A percentile compares a stretch with the other conserved stretches of the same genome.
Evolutionary conservation across 176 grass and related monocot species (phyloP).

Genomic region (Bromus sterilis): DNA sequence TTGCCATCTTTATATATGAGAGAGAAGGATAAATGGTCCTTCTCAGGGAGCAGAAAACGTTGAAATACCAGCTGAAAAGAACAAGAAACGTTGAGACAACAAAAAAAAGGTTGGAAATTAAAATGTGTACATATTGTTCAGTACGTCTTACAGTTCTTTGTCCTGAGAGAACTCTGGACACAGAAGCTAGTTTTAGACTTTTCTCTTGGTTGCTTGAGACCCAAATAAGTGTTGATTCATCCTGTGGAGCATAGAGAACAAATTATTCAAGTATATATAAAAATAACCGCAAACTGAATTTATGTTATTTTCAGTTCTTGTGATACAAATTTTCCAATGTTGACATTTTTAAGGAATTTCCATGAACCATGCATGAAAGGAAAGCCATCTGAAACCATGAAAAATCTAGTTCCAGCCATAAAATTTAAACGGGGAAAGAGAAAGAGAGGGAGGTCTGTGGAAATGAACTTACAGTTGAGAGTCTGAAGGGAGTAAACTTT

Average conservation of each 20-base stretch:
- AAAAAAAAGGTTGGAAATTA: background rate
- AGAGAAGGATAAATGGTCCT: slow-evolving; percentile 92
- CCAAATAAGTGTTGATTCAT: slow-evolving; percentile 94
- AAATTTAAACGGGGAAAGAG: background rate
- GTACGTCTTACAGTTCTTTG: slow-evolving; percentile 80
- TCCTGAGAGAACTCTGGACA: slow-evolving; percentile 74
- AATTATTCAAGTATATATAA: background rate
- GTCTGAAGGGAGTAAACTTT: slow-evolving; percentile 83
- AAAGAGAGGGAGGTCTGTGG: background rate
- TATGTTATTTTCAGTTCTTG: background rate
- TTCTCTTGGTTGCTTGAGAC: slow-evolving; percentile 77
- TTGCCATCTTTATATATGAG: slow-evolving; percentile 84
- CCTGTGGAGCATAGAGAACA: slow-evolving; percentile 18
- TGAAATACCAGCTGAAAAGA: slow-evolving; percentile 73
- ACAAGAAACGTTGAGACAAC: background rate
- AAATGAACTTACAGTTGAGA: slow-evolving; percentile 68
- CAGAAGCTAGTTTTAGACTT: slow-evolving; percentile 75
- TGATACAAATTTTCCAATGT: background rate
- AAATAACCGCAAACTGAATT: background rate
- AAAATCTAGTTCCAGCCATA: background rate
- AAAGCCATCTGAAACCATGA: background rate
- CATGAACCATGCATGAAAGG: background rate
- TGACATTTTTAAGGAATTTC: background rate
- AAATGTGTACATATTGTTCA: background rate
- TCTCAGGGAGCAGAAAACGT: slow-evolving; percentile 83